Conservation (phyloP, 1,284 basidiomycete species). For the Rhizoctonia solani region DNA sequence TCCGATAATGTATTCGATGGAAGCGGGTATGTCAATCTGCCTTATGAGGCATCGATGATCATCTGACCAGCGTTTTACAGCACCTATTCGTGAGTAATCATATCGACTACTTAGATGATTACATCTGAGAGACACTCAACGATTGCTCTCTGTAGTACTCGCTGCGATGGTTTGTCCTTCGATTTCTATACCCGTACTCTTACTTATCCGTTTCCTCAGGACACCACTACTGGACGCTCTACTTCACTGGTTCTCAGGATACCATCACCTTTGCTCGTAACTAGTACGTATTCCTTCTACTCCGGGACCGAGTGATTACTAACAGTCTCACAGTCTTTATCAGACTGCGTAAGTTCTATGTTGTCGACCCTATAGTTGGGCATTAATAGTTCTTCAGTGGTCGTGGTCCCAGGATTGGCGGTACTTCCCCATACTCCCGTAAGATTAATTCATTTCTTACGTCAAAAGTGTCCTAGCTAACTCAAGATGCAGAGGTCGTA, state of each 20-base stretch:
- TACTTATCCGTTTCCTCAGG: too few relatives aligned
- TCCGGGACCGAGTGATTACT: not conserved
- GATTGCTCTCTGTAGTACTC: too few relatives aligned
- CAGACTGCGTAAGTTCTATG: conserved; percentile 2
- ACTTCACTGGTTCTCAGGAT: conserved; percentile 2
- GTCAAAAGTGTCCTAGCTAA: not conserved
- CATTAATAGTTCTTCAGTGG: not conserved
- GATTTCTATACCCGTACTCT: too few relatives aligned
- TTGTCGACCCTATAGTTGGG: too few relatives aligned
- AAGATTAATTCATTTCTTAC: not conserved
- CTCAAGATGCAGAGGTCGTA: not conserved
- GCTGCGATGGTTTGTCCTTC: not conserved
- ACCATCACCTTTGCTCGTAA: conserved; percentile 10
- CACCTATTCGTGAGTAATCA: conserved; percentile 35
- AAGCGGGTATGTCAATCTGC: conserved; percentile 2
- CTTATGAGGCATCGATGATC: not conserved
- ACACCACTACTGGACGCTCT: not conserved
- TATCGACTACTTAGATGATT: too few relatives aligned
- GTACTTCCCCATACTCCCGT: conserved; percentile 2
- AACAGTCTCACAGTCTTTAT: not conserved
- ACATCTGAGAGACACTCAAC: too few relatives aligned
- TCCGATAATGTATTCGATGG: conserved; percentile 32
- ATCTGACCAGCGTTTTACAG: not conserved
- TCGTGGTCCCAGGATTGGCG: conserved; percentile 7
- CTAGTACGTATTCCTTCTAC: not conserved